Evolutionary conservation across 208 protist genomes (phyloP), one percentile per base, ranked within the genome.

Genomic region (Blastocrithidia nonstop): DNA sequence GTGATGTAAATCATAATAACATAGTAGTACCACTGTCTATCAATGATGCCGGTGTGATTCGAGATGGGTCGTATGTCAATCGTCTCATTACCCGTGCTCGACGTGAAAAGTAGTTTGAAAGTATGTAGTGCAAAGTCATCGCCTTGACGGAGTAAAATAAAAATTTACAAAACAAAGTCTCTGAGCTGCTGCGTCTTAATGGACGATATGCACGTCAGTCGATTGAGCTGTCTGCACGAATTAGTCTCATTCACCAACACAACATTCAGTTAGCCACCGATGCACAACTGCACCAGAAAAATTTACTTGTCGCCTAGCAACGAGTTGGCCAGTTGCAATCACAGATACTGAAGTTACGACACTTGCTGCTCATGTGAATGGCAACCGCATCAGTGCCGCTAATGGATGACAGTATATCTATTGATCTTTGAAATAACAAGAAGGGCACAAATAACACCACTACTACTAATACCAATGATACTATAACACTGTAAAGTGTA

Each of bases 201-300:
- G 45, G 61, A 0, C 63, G 51, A 19, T 91, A 91, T 46, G 82
- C 82, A 1, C 52, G 54, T 28, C 77, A 88, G 54, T 61, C 71
- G 13, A 39, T 87, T 5, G 77, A 80, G 57, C 66, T 91, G 4
- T 54, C 66, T 0, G 68, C 77, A 5, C 82, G 82, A 6, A 54
- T 91, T 11, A 77, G 63, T 38, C 57, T 88, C 27, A 33, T 88
- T 1, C 48, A 61, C 15, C 72, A 86, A 11, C 70, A 86, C 46
- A 91, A 91, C 56, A 71, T 86, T 35, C 50, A 48, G 8, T 52
- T 81, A 16, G 54, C 69, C 5, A 45, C 79, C 1, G 73, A 80
- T 17, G 49, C 55, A 22, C 55, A 80, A 33, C 41, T 83, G 20
- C 66, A 66, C 23, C 62, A 80, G 50, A 68, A 69, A 36, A 72